Conservation (phyloP, 768 basidiomycete genomes). For the Cantharellus anzutake region DNA sequence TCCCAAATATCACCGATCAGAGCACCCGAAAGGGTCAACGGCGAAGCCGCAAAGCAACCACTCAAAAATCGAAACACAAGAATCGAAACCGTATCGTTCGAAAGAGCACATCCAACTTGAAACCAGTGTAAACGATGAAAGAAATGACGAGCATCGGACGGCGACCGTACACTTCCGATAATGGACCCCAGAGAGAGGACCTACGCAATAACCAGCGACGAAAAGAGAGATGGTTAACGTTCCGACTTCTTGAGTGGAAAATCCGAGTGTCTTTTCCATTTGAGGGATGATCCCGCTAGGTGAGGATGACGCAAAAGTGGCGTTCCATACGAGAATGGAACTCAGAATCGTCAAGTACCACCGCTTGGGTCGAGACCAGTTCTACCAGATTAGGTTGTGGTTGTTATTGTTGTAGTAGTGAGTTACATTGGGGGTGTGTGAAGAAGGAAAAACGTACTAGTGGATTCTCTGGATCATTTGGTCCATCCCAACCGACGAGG, state of each 20-base stretch:
- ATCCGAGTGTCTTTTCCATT: conserved; percentile 5
- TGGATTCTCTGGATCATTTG: conserved; percentile 8
- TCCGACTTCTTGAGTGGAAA: not conserved
- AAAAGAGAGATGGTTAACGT: conserved; percentile 9
- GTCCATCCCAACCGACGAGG: conserved; percentile 8
- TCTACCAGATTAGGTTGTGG: not conserved
- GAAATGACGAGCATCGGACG: conserved; percentile 19
- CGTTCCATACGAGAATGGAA: not conserved
- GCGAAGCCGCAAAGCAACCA: conserved; percentile 12
- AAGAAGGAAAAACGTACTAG: not conserved
- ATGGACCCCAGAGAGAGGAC: conserved; percentile 18
- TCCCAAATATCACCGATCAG: conserved; percentile 16
- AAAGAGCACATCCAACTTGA: conserved; percentile 19
- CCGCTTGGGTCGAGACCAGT: not conserved
- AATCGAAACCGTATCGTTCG: conserved; percentile 18
- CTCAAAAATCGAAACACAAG: conserved; percentile 14
- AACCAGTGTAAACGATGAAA: conserved; percentile 15
- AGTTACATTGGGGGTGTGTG: not conserved
- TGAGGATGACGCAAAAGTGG: conserved; percentile 5
- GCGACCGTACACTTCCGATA: conserved; percentile 20
- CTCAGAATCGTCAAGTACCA: not conserved
- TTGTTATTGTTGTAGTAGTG: not conserved
- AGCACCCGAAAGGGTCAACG: conserved; percentile 11
- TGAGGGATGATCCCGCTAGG: conserved; percentile 8
- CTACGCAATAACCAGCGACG: conserved; percentile 14